Conservation (phyloP, 805 yeast species). For the Candida koratica region DNA sequence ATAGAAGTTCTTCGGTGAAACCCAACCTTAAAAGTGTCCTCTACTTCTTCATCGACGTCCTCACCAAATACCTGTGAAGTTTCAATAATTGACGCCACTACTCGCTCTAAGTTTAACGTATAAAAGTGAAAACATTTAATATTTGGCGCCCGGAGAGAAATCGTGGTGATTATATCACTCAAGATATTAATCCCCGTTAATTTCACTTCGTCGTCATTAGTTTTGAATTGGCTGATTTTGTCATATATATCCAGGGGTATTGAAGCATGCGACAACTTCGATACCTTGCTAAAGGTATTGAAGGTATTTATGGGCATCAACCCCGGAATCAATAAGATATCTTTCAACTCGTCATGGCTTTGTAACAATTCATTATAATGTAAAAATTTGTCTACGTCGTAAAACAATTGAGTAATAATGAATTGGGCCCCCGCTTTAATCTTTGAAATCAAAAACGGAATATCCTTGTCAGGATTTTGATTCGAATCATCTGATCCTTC, state of each 20-base stretch:
- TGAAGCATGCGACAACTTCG: constrained; percentile 83
- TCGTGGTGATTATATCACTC: constrained; percentile 55
- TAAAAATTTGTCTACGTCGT: constrained; percentile 76
- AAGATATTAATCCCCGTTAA: constrained; percentile 75
- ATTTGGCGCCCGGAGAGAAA: constrained; percentile 50
- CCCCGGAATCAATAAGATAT: constrained; percentile 74
- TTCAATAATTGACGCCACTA: constrained; percentile 80
- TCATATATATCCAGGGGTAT: constrained; percentile 58
- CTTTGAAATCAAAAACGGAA: constrained; percentile 79
- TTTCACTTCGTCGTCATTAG: constrained; percentile 74
- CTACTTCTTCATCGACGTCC: constrained; percentile 33
- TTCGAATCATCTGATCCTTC: constrained; percentile 69
- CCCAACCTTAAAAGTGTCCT: constrained; percentile 15
- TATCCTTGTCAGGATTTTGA: constrained; percentile 65
- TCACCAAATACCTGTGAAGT: constrained; percentile 49
- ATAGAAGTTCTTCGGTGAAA: constrained; percentile 30
- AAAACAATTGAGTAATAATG: constrained; percentile 86
- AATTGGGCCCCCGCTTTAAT: constrained; percentile 94
- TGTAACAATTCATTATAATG: constrained; percentile 56
- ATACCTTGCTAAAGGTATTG: constrained; percentile 77
- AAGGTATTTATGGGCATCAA: constrained; percentile 88
- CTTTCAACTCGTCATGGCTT: constrained; percentile 34
- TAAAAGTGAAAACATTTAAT: constrained; percentile 89
- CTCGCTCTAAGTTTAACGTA: constrained; percentile 86
- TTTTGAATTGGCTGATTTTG: constrained; percentile 53